Conservation (phyloP, 169 alveolate species). For the Plasmodium gonderi region DNA sequence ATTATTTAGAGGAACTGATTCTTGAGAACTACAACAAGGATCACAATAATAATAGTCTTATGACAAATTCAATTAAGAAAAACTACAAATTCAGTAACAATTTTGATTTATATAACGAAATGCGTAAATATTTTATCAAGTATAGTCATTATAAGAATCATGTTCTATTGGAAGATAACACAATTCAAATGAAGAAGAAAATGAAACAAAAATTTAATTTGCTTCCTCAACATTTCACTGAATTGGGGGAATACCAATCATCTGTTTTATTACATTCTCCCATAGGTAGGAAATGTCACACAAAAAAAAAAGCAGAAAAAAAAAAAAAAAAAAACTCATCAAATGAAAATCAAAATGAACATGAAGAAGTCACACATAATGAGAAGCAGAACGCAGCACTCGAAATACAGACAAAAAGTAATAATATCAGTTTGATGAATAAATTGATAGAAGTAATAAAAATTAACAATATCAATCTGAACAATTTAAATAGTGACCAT, state of each 20-base stretch:
- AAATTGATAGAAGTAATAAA: slow-evolving; percentile 64
- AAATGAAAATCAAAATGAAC: background rate
- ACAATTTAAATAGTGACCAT: slow-evolving; percentile 36
- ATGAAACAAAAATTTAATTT: slow-evolving; percentile 34
- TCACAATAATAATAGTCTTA: background rate
- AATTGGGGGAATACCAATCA: background rate
- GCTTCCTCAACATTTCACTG: slow-evolving; percentile 23
- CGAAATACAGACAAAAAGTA: background rate
- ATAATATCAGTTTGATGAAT: slow-evolving; percentile 33
- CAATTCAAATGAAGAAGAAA: slow-evolving; percentile 5
- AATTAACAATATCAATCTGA: slow-evolving; percentile 39
- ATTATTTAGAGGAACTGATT: slow-evolving; percentile 78
- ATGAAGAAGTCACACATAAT: background rate
- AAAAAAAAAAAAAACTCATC: background rate
- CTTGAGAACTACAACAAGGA: slow-evolving; percentile 10
- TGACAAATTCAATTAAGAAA: slow-evolving; percentile 15
- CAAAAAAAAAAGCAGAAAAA: background rate
- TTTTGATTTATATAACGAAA: slow-evolving; percentile 65
- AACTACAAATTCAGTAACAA: slow-evolving; percentile 71
- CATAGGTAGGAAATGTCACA: background rate
- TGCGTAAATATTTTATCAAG: slow-evolving; percentile 67
- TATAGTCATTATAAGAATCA: slow-evolving; percentile 50
- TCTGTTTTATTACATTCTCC: background rate
- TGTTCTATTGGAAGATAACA: slow-evolving; percentile 33
- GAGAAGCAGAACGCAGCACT: background rate